Evolutionary conservation across 306 rosid genomes (phyloP).

Genomic region (Acacia acuminata): DNA sequence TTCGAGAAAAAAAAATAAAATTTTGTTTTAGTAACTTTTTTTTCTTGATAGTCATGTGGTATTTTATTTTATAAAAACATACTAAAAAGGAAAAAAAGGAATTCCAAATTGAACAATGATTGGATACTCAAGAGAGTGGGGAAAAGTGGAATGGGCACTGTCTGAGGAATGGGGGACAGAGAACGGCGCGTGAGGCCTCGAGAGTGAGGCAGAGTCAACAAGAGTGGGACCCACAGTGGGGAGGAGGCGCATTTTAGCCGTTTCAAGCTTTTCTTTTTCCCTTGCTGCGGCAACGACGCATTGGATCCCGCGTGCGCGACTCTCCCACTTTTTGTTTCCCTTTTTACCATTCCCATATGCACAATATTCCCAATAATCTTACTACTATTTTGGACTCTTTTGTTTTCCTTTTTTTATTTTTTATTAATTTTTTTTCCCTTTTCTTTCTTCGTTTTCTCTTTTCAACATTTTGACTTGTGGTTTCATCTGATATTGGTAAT

Average conservation of each 20-base stretch:
- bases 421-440: too few relatives aligned
- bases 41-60: background rate
- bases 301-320: constrained; percentile 43
- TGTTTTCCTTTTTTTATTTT: too few relatives aligned
- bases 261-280: constrained; percentile 23
- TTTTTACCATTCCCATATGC: constrained; percentile 12
- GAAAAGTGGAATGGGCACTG: constrained; percentile 27
- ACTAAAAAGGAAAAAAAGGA: background rate
- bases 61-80: background rate
- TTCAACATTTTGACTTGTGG: background rate
- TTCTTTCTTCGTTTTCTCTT: background rate
- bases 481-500: background rate
- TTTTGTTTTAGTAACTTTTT: too few relatives aligned
- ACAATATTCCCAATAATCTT: background rate
- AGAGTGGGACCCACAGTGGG: background rate
- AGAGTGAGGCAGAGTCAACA: constrained; percentile 37
- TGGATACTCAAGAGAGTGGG: constrained; percentile 33
- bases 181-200: constrained; percentile 86
- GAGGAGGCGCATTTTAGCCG: constrained; percentile 14
- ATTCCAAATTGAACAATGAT: constrained; percentile 21
- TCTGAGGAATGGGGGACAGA: constrained; percentile 43
- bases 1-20: too few relatives aligned
- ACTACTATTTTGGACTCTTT: background rate
- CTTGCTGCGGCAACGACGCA: background rate
- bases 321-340: background rate